Conservation (phyloP, 2,329 filamentous ascomycete genomes). For the Kalmusia sp. region DNA sequence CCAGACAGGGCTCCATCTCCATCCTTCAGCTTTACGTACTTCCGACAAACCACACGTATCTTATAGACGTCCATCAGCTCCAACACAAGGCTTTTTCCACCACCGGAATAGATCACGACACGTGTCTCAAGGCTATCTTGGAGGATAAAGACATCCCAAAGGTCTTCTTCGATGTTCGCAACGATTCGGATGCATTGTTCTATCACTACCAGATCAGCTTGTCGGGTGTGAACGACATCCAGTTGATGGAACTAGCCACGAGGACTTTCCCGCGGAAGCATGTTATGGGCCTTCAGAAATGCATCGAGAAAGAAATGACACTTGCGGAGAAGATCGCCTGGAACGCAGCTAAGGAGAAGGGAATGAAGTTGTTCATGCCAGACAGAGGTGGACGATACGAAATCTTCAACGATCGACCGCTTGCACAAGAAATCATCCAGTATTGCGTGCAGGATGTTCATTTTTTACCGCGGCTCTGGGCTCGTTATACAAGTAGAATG, state of each 20-base stretch:
- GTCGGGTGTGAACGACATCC: slow-evolving; percentile 22
- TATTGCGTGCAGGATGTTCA: slow-evolving; percentile 36
- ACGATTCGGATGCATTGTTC: slow-evolving; percentile 35
- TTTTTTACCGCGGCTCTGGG: background rate
- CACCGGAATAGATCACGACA: slow-evolving; percentile 16
- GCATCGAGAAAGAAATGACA: too few relatives aligned
- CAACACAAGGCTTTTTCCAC: slow-evolving; percentile 35
- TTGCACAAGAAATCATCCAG: slow-evolving; percentile 28
- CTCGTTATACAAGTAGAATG: background rate
- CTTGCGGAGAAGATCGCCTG: too few relatives aligned
- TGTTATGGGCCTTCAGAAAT: too few relatives aligned
- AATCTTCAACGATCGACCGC: slow-evolving; percentile 37
- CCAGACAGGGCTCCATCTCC: slow-evolving; percentile 29
- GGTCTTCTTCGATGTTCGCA: slow-evolving; percentile 38
- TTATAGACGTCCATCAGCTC: slow-evolving; percentile 39
- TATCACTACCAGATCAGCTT: slow-evolving; percentile 22
- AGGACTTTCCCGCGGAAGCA: background rate
- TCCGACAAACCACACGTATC: slow-evolving; percentile 21
- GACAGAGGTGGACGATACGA: slow-evolving; percentile 35
- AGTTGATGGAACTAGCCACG: slow-evolving; percentile 28
- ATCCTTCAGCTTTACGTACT: slow-evolving; percentile 26
- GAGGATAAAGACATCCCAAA: slow-evolving; percentile 27
- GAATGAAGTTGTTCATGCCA: too few relatives aligned
- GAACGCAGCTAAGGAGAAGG: too few relatives aligned
- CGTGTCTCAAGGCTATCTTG: slow-evolving; percentile 39